Evolutionary conservation across 306 rosid genomes (phyloP).

Genomic region (Casuarina glauca): DNA sequence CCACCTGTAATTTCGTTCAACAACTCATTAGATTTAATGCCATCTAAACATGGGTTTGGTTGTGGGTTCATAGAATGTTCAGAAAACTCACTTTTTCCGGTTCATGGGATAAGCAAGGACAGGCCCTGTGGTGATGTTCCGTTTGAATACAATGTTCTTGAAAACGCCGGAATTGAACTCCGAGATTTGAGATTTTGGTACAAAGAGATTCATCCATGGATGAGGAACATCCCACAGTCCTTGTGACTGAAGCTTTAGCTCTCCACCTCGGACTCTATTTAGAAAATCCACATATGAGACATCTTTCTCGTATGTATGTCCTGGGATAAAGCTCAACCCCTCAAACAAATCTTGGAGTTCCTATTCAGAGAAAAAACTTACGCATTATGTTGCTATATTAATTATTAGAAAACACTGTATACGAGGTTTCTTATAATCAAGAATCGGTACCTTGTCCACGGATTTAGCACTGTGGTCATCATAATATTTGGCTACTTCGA

Average conservation of each 20-base stretch:
- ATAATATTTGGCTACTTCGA: slow-evolving; percentile 72
- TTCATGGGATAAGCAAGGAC: slow-evolving; percentile 79
- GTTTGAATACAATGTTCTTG: slow-evolving; percentile 57
- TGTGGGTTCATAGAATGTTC: too few species aligned
- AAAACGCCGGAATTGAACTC: slow-evolving; percentile 65
- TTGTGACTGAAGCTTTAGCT: slow-evolving; percentile 67
- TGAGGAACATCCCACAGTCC: slow-evolving; percentile 94
- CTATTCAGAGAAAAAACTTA: slow-evolving; percentile 29
- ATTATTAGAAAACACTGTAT: too few species aligned
- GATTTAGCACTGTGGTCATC: slow-evolving; percentile 39
- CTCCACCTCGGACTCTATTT: slow-evolving; percentile 74
- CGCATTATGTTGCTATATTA: too few species aligned
- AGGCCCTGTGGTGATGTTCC: slow-evolving; percentile 68
- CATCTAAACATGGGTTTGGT: too few species aligned
- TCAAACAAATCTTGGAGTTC: slow-evolving; percentile 45
- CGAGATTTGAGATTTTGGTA: slow-evolving; percentile 61
- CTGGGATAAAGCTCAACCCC: slow-evolving; percentile 62
- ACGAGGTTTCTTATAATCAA: background rate
- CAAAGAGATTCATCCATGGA: slow-evolving; percentile 84
- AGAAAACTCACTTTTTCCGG: slow-evolving; percentile 61
- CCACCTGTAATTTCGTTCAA: slow-evolving; percentile 53
- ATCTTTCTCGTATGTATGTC: slow-evolving; percentile 62
- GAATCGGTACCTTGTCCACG: slow-evolving; percentile 52
- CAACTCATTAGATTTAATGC: too few species aligned
- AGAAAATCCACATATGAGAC: slow-evolving; percentile 64